Evolutionary conservation across 2,329 filamentous ascomycete genomes (phyloP).

Genomic region (Ramularia collo-cygni): DNA sequence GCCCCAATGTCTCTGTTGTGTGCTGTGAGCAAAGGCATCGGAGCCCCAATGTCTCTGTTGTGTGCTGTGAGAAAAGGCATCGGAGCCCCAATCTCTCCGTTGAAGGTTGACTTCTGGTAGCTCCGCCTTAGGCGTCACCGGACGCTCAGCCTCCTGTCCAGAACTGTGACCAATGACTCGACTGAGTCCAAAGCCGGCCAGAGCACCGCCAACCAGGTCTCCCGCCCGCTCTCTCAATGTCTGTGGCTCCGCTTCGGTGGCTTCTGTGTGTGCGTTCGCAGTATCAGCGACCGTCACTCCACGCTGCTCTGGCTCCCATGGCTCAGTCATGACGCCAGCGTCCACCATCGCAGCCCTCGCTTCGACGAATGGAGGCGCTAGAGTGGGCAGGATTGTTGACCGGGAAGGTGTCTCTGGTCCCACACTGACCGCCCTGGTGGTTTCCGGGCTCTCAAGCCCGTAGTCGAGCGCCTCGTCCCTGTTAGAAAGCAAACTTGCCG

Average conservation of each 20-base stretch:
- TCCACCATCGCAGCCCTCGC: conserved; percentile 47
- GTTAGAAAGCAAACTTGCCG: conserved; percentile 18
- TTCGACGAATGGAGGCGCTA: too few species aligned
- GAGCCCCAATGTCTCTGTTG: too few species aligned
- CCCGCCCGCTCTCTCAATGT: conserved; percentile 20
- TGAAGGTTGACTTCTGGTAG: too few species aligned
- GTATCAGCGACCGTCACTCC: not conserved
- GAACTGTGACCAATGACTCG: conserved; percentile 10
- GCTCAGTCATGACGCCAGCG: conserved; percentile 56
- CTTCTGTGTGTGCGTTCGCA: not conserved
- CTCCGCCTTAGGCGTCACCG: too few species aligned
- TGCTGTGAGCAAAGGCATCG: too few species aligned
- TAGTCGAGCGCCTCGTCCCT: conserved; percentile 9
- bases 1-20: too few species aligned
- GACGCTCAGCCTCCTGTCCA: too few species aligned
- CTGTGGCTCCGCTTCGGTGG: conserved; percentile 4
- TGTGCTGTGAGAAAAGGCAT: too few species aligned
- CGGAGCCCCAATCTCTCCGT: too few species aligned
- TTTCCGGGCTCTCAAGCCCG: conserved; percentile 14
- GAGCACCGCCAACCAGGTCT: conserved; percentile 26
- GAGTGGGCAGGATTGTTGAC: not conserved
- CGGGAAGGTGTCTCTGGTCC: conserved; percentile 19
- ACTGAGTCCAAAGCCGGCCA: conserved; percentile 32
- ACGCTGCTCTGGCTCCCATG: conserved; percentile 39
- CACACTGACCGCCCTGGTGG: conserved; percentile 34